Percentiles rank a stretch among this genome's conserved stretches.
phyloP scores from a whole-genome alignment of 495 filamentous ascomycete genomes.

The Paragyromitra xinjiangensis region DNA sequence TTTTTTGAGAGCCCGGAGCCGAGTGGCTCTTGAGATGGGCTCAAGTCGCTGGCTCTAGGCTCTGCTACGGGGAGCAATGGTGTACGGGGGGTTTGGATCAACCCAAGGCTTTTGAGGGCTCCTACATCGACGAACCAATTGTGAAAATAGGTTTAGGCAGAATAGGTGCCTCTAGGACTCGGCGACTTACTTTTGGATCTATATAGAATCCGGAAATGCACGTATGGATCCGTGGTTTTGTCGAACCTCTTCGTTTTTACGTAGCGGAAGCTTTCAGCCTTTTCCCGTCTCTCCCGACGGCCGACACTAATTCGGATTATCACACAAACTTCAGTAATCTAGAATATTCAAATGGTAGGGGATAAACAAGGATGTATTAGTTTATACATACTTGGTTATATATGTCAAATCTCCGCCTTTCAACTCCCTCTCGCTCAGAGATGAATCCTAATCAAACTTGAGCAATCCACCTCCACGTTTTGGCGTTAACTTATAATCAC shows the following conservation, averaged over 20 bases:
- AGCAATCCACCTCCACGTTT: not conserved
- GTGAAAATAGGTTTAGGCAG: not conserved
- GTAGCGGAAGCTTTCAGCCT: not conserved
- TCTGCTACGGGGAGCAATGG: no score
- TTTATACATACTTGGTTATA: not conserved
- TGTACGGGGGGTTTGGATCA: no score
- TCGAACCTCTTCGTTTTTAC: not conserved
- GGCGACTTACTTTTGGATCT: not conserved
- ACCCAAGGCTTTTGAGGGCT: constrained; percentile 1
- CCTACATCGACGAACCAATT: not conserved
- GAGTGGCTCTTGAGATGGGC: no score
- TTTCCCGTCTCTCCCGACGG: not conserved
- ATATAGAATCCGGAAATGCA: constrained; percentile 16
- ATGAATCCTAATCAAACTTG: not conserved
- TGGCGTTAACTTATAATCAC: not conserved
- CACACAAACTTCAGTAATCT: no score
- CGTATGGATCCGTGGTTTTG: not conserved
- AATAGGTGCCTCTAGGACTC: not conserved
- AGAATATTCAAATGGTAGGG: no score
- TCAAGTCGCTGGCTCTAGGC: no score
- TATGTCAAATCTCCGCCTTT: constrained; percentile 7
- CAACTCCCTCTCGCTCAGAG: not conserved
- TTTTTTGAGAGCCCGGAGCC: no score
- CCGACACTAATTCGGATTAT: not conserved
- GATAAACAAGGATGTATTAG: no score